Evolutionary conservation across 2,329 filamentous ascomycete species (phyloP).

Genomic region (Xylariaceae sp.): DNA sequence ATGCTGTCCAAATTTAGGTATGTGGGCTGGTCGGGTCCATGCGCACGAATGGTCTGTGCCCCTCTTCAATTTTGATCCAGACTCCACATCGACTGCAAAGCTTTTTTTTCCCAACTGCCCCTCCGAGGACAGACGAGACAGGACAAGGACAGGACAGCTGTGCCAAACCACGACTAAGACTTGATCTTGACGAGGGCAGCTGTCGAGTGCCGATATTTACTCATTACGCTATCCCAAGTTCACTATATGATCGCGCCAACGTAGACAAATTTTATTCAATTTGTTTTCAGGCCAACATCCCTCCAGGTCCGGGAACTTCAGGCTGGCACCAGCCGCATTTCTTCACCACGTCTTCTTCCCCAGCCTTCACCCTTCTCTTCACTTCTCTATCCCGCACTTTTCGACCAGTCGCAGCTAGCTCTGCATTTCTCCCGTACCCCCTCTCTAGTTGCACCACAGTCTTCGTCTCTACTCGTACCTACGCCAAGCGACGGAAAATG

Average conservation of each 20-base stretch:
- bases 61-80: conserved; percentile 27
- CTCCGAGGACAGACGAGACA: conserved; percentile 10
- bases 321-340: conserved; percentile 47
- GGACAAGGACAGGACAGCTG: conserved; percentile 25
- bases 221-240: neutral
- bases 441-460: conserved; percentile 53
- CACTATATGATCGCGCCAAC: conserved; percentile 13
- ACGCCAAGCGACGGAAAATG: conserved; percentile 76
- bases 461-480: conserved; percentile 54
- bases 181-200: conserved; percentile 20
- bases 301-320: conserved; percentile 14
- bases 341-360: conserved; percentile 49
- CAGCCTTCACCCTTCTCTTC: conserved; percentile 47
- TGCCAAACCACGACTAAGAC: conserved; percentile 17
- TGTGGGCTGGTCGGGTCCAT: too few relatives aligned
- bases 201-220: conserved; percentile 22
- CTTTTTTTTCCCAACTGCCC: conserved; percentile 33
- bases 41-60: conserved; percentile 20
- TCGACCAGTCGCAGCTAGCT: conserved; percentile 65
- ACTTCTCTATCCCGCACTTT: conserved; percentile 56
- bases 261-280: conserved; percentile 19
- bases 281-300: conserved; percentile 25
- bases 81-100: conserved; percentile 30
- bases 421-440: conserved; percentile 58
- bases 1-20: neutral